Base-by-base conservation (phyloP, 2,329 filamentous ascomycete species). In the Aspergillus uvarum region DNA sequence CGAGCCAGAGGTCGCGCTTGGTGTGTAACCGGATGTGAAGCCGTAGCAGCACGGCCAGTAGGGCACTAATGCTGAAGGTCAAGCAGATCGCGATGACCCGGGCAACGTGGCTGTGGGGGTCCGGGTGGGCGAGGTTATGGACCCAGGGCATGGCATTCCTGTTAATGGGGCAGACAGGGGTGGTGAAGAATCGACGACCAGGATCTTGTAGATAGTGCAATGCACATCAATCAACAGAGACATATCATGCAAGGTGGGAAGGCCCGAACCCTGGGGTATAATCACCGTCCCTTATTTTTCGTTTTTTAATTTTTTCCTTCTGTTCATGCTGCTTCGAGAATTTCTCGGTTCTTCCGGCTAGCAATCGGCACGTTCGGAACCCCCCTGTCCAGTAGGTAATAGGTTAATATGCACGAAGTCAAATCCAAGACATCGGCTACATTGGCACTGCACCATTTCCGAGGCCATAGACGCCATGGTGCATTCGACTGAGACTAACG, bases 91-190 rank as follows among this genome's bases (percentile, higher is more conserved):
- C 64, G 47, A 73, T 70, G 21, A 72, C 61, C 0, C 58, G 64
- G 4, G 61, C 22, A 8, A 67, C 62, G 2, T 67, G 56, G 22
- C 59, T 67, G 32, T 69, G 53, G 16, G 66, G 66, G 49, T 73
- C 70, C 5, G 62, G 54, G 29, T 53, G 44, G 2, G 67, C 35
- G 51, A 71, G 67, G 26, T 72, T 73, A 55, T 72, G 60, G 21
- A 73, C 68, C 71, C 71, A 73, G 58, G 60, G 56, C 70, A 73
- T 73, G 52, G 22, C 52, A 47, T 47, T 31, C 38, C 35, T 29
- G 35, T 24, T 21, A 38, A 24, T 6, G 35, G 22, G 26, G 26
- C 26, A 29, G 26, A 29, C 26, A 10, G 26, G 26, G 26, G 7
- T 29, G 26, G 7, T 29, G 26, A 16, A 32, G 47, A 19, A 21